A percentile compares a stretch with the other conserved stretches of the same genome.
These are phyloP conservation scores for Rubus idaeus DNA, from an alignment of 306 rosid genomes.

Conservation along the genomic window DNA sequence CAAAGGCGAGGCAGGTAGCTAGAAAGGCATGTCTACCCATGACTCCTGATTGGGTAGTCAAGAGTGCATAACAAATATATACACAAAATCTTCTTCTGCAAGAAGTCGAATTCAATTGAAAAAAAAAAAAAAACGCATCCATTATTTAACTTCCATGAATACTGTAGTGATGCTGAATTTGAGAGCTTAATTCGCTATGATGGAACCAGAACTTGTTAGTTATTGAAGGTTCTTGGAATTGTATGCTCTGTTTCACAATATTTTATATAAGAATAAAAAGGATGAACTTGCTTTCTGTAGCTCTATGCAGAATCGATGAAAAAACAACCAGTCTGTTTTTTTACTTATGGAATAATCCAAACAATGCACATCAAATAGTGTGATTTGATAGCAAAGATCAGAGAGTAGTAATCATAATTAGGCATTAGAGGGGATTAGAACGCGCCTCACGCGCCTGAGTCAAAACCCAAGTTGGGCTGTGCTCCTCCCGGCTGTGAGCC, in stretches of 20 bases:
- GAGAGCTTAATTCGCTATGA: neutral
- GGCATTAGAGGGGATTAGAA: too few relatives aligned
- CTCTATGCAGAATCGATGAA: neutral
- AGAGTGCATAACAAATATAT: slow-evolving; percentile 26
- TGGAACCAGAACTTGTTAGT: neutral
- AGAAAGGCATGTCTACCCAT: slow-evolving; percentile 24
- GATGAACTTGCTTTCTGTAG: neutral
- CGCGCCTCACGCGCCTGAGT: too few relatives aligned
- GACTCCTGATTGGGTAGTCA: slow-evolving; percentile 30
- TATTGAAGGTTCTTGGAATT: neutral
- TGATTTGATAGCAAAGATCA: too few relatives aligned
- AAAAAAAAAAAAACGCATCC: neutral
- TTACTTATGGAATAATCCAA: neutral
- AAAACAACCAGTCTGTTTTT: too few relatives aligned
- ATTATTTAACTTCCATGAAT: neutral
- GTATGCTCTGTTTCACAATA: neutral
- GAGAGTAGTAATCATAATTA: too few relatives aligned
- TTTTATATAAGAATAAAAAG: neutral
- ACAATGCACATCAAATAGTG: neutral
- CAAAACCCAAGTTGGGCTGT: too few relatives aligned
- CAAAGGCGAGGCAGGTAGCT: slow-evolving; percentile 39
- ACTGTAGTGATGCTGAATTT: neutral
- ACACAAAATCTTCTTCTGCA: neutral
- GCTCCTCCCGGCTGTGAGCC: too few relatives aligned
- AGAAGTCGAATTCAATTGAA: neutral